Evolutionary conservation across 495 filamentous ascomycete species (phyloP), one percentile per base, ranked within the genome.

Genomic region (Penicillium turbatum): DNA sequence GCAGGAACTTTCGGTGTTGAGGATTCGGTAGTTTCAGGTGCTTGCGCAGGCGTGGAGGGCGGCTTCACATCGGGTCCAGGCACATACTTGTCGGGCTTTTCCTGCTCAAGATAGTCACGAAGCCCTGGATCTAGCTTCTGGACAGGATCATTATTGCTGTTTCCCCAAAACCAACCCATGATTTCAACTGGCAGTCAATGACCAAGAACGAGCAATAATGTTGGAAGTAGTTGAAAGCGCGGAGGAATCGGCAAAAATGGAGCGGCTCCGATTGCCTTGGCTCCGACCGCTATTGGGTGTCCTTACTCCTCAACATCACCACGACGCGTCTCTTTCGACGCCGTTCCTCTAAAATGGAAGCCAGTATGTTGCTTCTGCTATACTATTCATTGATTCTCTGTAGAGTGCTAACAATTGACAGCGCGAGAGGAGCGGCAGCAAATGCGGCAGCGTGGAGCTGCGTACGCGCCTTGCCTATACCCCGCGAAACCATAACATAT

Each of bases 61-160:
- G 60, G 53, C 50, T 67, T 62, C 61, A 60, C 37, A 38, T 58
- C 54, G 13, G 64, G 57, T 31, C 70, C 65, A 53, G 76, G 74
- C n/a, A 73, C 75, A 72, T 89, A 88, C 75, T 89, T 88, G 43
- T 85, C 72, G 40, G 89, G 88, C 38, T 87, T 85, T 72, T 96
- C 89, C 67, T 85, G 82, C 61, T 86, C 77, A 64, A 97, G 87
- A 74, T 88, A 96, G 57, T 91, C 86, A 37, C 86, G 86, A 31
- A 96, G 81, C 54, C 79, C 82, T 39, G 92, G 90, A 63, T 96
- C 90, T 58, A 97, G 86, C 60, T 88, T 84, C 59, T 82, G 76
- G 63, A 92, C 82, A 48, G 91, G 86, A 63, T 96, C 89, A 26
- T 79, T 73, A 43, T 71, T 62, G 57, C 69, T 74, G 27, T 67